These are phyloP conservation scores for Phytophthora rubi DNA, from an alignment of 352 stramenopile genomes.

Conservation along the genomic window DNA sequence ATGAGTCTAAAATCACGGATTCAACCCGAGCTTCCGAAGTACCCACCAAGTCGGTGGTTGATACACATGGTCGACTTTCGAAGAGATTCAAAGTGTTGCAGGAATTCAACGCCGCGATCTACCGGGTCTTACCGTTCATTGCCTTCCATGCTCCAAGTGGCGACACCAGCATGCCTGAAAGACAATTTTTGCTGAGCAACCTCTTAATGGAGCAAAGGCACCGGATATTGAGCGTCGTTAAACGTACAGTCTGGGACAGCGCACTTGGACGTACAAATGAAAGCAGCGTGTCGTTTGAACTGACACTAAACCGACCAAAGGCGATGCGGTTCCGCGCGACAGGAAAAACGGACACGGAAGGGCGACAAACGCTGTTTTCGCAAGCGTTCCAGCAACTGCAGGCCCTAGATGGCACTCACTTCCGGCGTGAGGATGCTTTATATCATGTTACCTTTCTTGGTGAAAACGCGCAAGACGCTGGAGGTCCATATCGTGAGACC, in stretches of 20 bases:
- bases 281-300: conserved; percentile 52
- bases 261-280: conserved; percentile 62
- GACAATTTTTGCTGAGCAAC: conserved; percentile 36
- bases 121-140: conserved; percentile 64
- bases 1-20: conserved; percentile 4
- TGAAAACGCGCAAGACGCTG: conserved; percentile 87
- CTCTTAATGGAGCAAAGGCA: conserved; percentile 56
- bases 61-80: conserved; percentile 52
- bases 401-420: conserved; percentile 62
- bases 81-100: conserved; percentile 80
- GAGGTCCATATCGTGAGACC: conserved; percentile 87
- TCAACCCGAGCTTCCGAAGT: neutral
- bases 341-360: conserved; percentile 65
- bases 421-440: conserved; percentile 70
- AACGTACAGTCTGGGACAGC: conserved; percentile 75
- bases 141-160: conserved; percentile 36
- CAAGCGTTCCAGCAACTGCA: conserved; percentile 88
- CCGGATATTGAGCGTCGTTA: conserved; percentile 79
- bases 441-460: conserved; percentile 89
- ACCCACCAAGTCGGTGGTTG: conserved; percentile 4
- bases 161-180: conserved; percentile 2
- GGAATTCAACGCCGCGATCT: conserved; percentile 70
- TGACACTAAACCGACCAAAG: conserved; percentile 83
- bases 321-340: conserved; percentile 79
- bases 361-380: conserved; percentile 76